Conservation (phyloP, 768 basidiomycete genomes). For the Russula griseocarnosa region DNA sequence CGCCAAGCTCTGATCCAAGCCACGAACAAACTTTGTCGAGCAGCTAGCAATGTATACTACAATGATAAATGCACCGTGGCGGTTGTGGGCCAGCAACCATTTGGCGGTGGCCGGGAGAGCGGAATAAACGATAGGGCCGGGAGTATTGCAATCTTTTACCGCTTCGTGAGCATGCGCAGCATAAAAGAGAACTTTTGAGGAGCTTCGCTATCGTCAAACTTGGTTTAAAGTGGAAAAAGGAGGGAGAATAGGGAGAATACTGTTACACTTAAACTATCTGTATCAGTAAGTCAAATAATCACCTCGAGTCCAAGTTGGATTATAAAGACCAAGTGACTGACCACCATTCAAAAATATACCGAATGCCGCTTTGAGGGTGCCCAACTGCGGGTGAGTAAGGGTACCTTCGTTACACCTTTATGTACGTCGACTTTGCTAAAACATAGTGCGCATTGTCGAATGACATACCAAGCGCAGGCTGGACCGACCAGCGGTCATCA, state of each 20-base stretch:
- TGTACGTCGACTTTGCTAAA: neutral
- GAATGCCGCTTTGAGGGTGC: neutral
- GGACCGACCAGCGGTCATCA: neutral
- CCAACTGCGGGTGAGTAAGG: too few species aligned
- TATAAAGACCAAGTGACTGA: too few species aligned
- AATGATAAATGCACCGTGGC: conserved; percentile 98
- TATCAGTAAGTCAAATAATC: neutral
- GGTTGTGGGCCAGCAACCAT: conserved; percentile 96
- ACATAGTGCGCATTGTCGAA: neutral
- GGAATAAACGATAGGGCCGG: conserved; percentile 99
- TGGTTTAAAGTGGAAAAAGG: conserved; percentile 42
- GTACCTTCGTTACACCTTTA: neutral
- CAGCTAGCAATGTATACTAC: conserved; percentile 96
- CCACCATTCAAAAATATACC: neutral
- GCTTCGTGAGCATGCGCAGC: conserved; percentile 83
- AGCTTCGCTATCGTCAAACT: conserved; percentile 80
- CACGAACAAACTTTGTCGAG: conserved; percentile 78
- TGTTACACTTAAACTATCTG: neutral
- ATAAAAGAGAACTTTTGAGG: conserved; percentile 97
- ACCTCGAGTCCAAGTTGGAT: too few species aligned
- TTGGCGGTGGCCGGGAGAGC: conserved; percentile 87
- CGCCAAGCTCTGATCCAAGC: conserved; percentile 76
- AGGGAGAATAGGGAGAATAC: neutral
- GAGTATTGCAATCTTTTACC: conserved; percentile 68
- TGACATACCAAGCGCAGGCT: neutral